A percentile compares a stretch with the other conserved stretches of the same genome.
phyloP scores from a whole-genome alignment of 352 stramenopile genomes.

The Globisporangium nagaii region DNA sequence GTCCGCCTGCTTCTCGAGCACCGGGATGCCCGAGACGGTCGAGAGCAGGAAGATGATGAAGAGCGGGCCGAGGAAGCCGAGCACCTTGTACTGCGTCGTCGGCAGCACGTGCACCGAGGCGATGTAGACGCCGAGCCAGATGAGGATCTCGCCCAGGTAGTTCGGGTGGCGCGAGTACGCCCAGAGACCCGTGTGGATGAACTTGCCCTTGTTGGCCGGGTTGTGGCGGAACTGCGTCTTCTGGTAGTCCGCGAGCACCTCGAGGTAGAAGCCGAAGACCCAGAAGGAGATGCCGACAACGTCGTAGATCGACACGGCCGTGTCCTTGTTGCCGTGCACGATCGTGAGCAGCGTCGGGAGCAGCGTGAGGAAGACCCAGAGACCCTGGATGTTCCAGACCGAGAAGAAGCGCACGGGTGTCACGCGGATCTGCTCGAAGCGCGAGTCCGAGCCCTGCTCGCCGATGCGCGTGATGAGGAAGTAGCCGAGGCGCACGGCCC shows the following conservation, averaged over 20 bases:
- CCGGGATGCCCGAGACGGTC: slow-evolving; percentile 56
- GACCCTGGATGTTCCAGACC: slow-evolving; percentile 70
- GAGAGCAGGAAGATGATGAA: slow-evolving; percentile 67
- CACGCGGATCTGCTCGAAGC: slow-evolving; percentile 62
- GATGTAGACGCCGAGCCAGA: slow-evolving; percentile 77
- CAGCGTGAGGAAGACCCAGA: slow-evolving; percentile 74
- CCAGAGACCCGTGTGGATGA: slow-evolving; percentile 81
- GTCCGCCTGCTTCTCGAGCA: slow-evolving; percentile 67
- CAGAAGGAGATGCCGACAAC: slow-evolving; percentile 44
- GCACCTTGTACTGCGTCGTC: slow-evolving; percentile 28
- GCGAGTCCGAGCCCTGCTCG: slow-evolving; percentile 49
- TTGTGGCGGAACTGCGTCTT: slow-evolving; percentile 76
- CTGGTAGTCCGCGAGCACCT: slow-evolving; percentile 75
- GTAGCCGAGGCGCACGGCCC: slow-evolving; percentile 59
- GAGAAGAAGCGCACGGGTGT: slow-evolving; percentile 63
- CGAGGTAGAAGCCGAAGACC: slow-evolving; percentile 61
- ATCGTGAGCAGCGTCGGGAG: slow-evolving; percentile 52
- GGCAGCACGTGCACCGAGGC: slow-evolving; percentile 36
- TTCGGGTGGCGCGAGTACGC: slow-evolving; percentile 88
- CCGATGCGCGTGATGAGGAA: slow-evolving; percentile 72
- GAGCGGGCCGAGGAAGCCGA: slow-evolving; percentile 41
- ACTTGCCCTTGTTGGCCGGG: slow-evolving; percentile 60
- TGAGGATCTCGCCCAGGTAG: slow-evolving; percentile 89
- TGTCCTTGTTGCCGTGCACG: slow-evolving; percentile 25
- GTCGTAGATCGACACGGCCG: slow-evolving; percentile 26